Evolutionary conservation across 208 protist genomes (phyloP).

Genomic region (Chromosphaera perkinsii): DNA sequence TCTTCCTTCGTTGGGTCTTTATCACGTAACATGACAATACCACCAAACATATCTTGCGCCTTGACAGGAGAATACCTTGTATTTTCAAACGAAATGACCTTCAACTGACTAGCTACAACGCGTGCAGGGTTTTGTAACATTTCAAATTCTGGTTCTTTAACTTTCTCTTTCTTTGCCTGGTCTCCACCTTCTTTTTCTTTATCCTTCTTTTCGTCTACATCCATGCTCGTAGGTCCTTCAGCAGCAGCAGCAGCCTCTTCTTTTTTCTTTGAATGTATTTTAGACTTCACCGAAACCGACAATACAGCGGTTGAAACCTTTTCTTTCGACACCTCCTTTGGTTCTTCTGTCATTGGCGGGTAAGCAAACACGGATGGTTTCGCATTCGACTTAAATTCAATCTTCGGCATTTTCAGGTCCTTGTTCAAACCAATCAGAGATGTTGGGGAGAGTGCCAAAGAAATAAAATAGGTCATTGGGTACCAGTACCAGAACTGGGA

Average conservation of each 20-base stretch:
- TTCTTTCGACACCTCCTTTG: conserved; percentile 38
- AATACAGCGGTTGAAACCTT: conserved; percentile 54
- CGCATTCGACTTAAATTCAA: conserved; percentile 21
- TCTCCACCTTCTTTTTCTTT: neutral
- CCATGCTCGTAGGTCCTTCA: conserved; percentile 18
- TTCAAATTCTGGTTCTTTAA: conserved; percentile 30
- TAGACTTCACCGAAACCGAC: conserved; percentile 37
- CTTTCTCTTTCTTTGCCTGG: neutral
- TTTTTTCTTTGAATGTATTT: conserved; percentile 50
- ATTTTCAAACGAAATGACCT: neutral
- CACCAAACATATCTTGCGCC: conserved; percentile 5
- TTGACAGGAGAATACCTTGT: neutral
- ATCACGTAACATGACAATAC: conserved; percentile 21
- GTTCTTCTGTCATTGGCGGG: conserved; percentile 42
- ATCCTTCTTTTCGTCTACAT: too few relatives aligned
- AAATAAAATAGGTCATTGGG: conserved; percentile 92
- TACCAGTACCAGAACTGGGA: conserved; percentile 99
- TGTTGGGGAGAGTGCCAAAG: conserved; percentile 88
- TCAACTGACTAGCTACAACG: conserved; percentile 30
- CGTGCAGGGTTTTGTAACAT: conserved; percentile 65
- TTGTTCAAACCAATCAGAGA: conserved; percentile 93
- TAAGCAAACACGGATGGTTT: conserved; percentile 74
- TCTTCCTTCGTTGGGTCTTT: conserved; percentile 13
- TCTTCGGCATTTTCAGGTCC: conserved; percentile 79
- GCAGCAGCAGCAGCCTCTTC: conserved; percentile 30